Evolutionary conservation across 192 early-diverging fungal genomes (phyloP), one percentile per base, ranked within the genome.

Genomic region (Pilobolus umbonatus): DNA sequence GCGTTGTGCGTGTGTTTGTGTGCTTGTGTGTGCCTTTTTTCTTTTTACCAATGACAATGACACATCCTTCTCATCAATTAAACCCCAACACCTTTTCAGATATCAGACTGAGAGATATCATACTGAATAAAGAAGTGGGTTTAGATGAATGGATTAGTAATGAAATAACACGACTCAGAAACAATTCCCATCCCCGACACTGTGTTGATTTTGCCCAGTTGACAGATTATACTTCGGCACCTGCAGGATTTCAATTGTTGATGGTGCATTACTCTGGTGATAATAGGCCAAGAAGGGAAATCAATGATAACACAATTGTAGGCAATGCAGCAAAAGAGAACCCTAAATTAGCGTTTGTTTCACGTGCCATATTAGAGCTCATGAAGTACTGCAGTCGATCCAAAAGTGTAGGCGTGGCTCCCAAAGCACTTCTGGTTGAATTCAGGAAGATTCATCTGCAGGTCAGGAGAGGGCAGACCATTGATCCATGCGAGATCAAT

Each of bases 121-220:
- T n/a, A n/a, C n/a, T n/a, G n/a, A n/a, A n/a, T n/a, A n/a, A n/a
- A n/a, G n/a, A n/a, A n/a, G n/a, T n/a, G n/a, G n/a, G n/a, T n/a
- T n/a, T n/a, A n/a, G n/a, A n/a, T n/a, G 52, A 54, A 54, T 54
- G 52, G 52, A 54, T 54, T 24, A 24, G 10, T 14, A 35, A 22
- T 24, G 52, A 54, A 54, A 14, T 54, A 38, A 34, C 35, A 11
- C 52, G 52, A 11, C 15, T 54, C 22, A 31, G 38, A 54, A 34
- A 54, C 4, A 32, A 61, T 53, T 19, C 44, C 21, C 49, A 44
- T 8, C 60, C 60, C 52, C 26, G 60, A 22, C 60, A 61, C 42
- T 61, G 60, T 19, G 49, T 44, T 25, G 49, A 61, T 34, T 61
- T 53, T 32, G 60, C 52, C 14, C 32, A 40, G 21, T 43, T 61